Evolutionary conservation across 495 filamentous ascomycete species (phyloP), one percentile per base, ranked within the genome.

Genomic region (Annulohypoxylon stygium): DNA sequence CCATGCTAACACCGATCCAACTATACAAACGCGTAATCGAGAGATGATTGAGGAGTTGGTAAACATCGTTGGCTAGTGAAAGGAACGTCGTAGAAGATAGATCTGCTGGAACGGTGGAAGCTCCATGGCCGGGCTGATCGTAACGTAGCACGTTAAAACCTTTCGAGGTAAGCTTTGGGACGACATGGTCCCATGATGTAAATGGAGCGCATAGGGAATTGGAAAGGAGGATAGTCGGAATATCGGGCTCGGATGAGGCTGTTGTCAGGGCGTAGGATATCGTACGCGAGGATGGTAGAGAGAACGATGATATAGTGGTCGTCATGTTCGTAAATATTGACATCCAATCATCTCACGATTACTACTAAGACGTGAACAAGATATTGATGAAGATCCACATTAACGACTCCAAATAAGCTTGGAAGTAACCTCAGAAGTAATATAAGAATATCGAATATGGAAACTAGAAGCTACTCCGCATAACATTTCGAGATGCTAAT

Each of bases 1-100:
- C 80, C 73, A 81, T 76, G 41, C 75, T 80, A 16, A 79, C 75
- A 16, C 79, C 79, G 3, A 81, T 71, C 80, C 80, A 82, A 33
- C 69, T 76, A 61, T 77, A 63, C n/a, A 82, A 36, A 11, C 34
- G 54, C 5, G 47, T 50, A 50, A 80, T 70, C 18, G 54, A 37
- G 12, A 76, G 66, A 25, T 71, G 69, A 10, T 36, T 11, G 10
- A 82, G 61, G 36, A 81, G 78, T 4, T 59, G 51, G 25, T 67
- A 59, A 37, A 81, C 78, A 51, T 81, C 79, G 20, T 71, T 67
- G 37, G 77, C 79, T 23, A 82, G 45, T n/a, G 67, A 58, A 39
- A 71, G 71, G 55, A 82, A 80, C 2, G 76, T 79, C 2, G 79
- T 78, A 12, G 63, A 66, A 11, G 67, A 53, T 20, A 77, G 62